Evolutionary conservation across 2,329 filamentous ascomycete species (phyloP).

Genomic region (Atkinsonella texensis): DNA sequence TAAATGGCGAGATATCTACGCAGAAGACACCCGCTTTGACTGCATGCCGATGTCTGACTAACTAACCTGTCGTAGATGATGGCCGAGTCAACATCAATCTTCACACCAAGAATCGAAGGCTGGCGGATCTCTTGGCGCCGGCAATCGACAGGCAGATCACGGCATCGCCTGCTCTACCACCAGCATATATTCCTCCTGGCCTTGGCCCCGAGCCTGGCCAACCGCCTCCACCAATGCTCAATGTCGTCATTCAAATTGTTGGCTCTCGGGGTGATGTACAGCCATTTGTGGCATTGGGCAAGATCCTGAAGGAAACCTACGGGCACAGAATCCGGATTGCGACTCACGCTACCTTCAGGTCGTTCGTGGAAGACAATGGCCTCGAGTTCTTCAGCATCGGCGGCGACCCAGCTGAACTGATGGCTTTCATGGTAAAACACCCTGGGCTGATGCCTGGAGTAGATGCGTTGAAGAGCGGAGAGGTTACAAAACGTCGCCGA

Average conservation of each 20-base stretch:
- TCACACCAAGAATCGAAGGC: slow-evolving; percentile 52
- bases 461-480: slow-evolving; percentile 62
- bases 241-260: slow-evolving; percentile 65
- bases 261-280: slow-evolving; percentile 66
- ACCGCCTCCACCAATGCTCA: slow-evolving; percentile 45
- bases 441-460: slow-evolving; percentile 76
- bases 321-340: slow-evolving; percentile 63
- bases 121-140: slow-evolving; percentile 57
- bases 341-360: slow-evolving; percentile 57
- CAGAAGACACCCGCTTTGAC: neutral
- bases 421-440: slow-evolving; percentile 89
- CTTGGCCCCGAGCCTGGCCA: slow-evolving; percentile 52
- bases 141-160: slow-evolving; percentile 46
- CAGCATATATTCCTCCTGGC: slow-evolving; percentile 61
- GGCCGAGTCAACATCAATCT: slow-evolving; percentile 73
- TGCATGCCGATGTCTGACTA: neutral
- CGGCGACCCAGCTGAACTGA: slow-evolving; percentile 63
- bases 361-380: slow-evolving; percentile 56
- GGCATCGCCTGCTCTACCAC: slow-evolving; percentile 40
- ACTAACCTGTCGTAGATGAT: slow-evolving; percentile 38
- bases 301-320: slow-evolving; percentile 50
- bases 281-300: slow-evolving; percentile 60
- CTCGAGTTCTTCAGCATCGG: slow-evolving; percentile 68
- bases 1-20: neutral
- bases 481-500: slow-evolving; percentile 60